Base-by-base conservation (phyloP, 345 rosid species). In the Erysimum cheiranthoides region DNA sequence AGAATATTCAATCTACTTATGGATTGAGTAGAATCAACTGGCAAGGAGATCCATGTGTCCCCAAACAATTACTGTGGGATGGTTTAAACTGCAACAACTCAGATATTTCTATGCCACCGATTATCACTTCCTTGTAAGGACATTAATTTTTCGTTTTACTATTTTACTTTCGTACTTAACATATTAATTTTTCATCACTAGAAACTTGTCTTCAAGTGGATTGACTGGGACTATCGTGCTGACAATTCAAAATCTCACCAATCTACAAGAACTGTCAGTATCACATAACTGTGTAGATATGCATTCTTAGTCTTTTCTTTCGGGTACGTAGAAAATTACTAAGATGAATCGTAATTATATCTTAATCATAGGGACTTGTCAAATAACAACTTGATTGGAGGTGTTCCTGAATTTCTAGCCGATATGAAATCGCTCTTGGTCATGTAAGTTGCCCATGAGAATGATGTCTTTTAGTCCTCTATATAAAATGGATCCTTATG, bases 21-120 rank as follows among this genome's bases (percentile, higher is more conserved):
- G 77, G 73, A 21, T 51, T 86, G 57, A 76, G 38, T 11, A 74
- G 46, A 65, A 76, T 62, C 34, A 27, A 50, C 21, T 88, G 88
- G 92, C 85, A 88, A 73, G 92, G 89, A 62, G 92, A 88, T 77
- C 89, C 89, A 47, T 84, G 90, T 31, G 52, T 73, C 1, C 92
- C 88, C n/a, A 13, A 42, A 13, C 11, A 30, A 30, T 80, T 69
- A 50, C 5, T 10, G 47, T 83, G 89, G 89, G 78, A 78, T 1
- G 87, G 87, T 50, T 66, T 88, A 10, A 75, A 54, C 27, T 88
- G 87, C 51, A 63, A 28, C 63, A 72, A 31, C 79, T 61, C 38
- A 1, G 59, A 61, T 16, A 6, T 0, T n/a, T 17, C 28, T 25
- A 47, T 4, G 14, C 28, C 73, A 27, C 78, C 78, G 3, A 57